Conservation (phyloP, 2,329 filamentous ascomycete species). For the Tricladium varicosporioides region DNA sequence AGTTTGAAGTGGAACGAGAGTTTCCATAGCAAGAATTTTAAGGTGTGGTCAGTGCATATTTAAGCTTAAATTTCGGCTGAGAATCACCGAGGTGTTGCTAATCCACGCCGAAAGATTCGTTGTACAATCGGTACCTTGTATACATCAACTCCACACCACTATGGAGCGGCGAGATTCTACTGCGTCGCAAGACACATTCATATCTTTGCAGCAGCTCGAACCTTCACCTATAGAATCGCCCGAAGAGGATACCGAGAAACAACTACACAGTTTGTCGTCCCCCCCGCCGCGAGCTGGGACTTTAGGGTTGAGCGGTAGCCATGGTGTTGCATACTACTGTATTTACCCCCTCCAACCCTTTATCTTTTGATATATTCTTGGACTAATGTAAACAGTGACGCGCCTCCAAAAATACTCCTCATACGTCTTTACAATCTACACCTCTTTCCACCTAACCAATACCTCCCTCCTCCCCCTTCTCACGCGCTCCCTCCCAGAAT, state of each 20-base stretch:
- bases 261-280: slow-evolving; percentile 41
- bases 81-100: background rate
- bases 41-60: slow-evolving; percentile 26
- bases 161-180: slow-evolving; percentile 40
- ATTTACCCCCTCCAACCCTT: slow-evolving; percentile 24
- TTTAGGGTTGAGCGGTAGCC: slow-evolving; percentile 60
- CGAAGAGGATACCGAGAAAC: slow-evolving; percentile 47
- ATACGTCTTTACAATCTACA: slow-evolving; percentile 78
- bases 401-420: slow-evolving; percentile 86
- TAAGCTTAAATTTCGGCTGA: slow-evolving; percentile 16
- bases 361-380: background rate
- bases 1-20: background rate
- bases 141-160: background rate
- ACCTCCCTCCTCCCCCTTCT: slow-evolving; percentile 77
- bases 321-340: slow-evolving; percentile 75
- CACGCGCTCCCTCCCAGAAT: slow-evolving; percentile 68
- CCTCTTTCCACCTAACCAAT: slow-evolving; percentile 74
- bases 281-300: slow-evolving; percentile 35
- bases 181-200: slow-evolving; percentile 53
- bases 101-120: slow-evolving; percentile 3
- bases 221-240: slow-evolving; percentile 71
- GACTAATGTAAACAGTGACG: slow-evolving; percentile 50
- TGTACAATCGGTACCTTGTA: background rate
- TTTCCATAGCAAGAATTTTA: slow-evolving; percentile 12
- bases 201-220: slow-evolving; percentile 74